Base-by-base conservation (phyloP, 2,329 filamentous ascomycete species). In the Lasiodiplodia sp. region DNA sequence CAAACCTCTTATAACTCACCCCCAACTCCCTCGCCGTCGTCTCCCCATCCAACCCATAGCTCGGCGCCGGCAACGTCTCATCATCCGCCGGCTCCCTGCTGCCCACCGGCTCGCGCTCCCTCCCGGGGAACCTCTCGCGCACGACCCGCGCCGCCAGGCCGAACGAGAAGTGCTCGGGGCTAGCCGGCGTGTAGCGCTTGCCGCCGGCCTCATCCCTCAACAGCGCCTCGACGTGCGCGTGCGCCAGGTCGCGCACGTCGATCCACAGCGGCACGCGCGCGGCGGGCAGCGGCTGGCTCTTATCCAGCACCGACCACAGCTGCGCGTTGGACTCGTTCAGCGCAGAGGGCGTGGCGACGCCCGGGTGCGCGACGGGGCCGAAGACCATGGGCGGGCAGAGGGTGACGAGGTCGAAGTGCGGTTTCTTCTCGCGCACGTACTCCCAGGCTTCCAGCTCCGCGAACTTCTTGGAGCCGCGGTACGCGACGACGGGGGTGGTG, bases 131-230 rank as follows among this genome's bases (percentile, higher is more conserved):
- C 31, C 77, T 74, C 2, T 79, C 77, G 0, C 71, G 71, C 34
- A 86, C 81, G 37, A 86, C 81, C 12, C 79, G 73, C 0, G 82
- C 81, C 0, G 82, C 84, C 14, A 82, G 68, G 0, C 76, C 80
- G 70, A 85, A 86, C 0, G 82, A 82, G 67, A 86, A 86, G 5
- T 77, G 75, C 70, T 86, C 81, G 0, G 81, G 78, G 0, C 81
- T 77, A 0, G 79, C 78, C 18, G 80, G 76, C 1, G 79, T 75
- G 68, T 79, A 86, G 53, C 84, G 72, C 70, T 81, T 82, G 0
- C 78, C 78, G 0, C 78, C 78, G 0, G 74, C 81, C 3, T 79
- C 21, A 11, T 51, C 44, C 31, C 60, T 74, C 14, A 84, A 40
- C 2, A 84, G 71, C 1, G 83, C 82, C 53, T 80, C 78, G 1